Evolutionary conservation across 148 eudicot genomes (phyloP).

Genomic region (Simmondsia chinensis): DNA sequence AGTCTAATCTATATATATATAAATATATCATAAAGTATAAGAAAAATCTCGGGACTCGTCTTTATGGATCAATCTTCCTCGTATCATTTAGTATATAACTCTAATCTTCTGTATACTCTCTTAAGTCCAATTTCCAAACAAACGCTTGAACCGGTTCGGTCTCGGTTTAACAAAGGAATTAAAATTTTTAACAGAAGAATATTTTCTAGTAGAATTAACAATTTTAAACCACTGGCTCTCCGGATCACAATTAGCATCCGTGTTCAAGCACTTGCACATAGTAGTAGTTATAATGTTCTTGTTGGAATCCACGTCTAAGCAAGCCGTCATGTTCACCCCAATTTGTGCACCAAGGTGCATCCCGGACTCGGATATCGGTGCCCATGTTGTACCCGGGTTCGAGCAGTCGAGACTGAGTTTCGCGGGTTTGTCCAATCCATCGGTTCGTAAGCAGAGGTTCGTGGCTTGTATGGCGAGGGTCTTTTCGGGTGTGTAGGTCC

Average conservation of each 20-base stretch:
- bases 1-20: too few species aligned
- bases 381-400: constrained; percentile 38
- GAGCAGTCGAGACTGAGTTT: constrained; percentile 32
- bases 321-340: constrained; percentile 19
- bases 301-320: constrained; percentile 54
- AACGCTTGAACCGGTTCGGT: too few species aligned
- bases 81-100: too few species aligned
- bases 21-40: too few species aligned
- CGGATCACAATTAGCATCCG: constrained; percentile 53
- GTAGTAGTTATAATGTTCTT: constrained; percentile 31
- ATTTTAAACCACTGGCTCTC: constrained; percentile 84
- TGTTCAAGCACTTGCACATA: constrained; percentile 57
- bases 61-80: too few species aligned
- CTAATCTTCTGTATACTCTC: too few species aligned
- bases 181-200: too few species aligned
- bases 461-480: constrained; percentile 34
- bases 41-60: too few species aligned
- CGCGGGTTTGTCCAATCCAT: constrained; percentile 23
- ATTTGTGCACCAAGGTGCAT: constrained; percentile 64
- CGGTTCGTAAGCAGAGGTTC: constrained; percentile 45
- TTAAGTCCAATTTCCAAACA: too few species aligned
- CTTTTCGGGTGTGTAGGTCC: constrained; percentile 42
- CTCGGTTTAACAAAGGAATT: too few species aligned
- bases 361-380: constrained; percentile 55
- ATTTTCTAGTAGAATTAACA: constrained; percentile 33